phyloP scores from a whole-genome alignment of 1,139 yeast species.

The Nakaseomyces nivariensis region DNA sequence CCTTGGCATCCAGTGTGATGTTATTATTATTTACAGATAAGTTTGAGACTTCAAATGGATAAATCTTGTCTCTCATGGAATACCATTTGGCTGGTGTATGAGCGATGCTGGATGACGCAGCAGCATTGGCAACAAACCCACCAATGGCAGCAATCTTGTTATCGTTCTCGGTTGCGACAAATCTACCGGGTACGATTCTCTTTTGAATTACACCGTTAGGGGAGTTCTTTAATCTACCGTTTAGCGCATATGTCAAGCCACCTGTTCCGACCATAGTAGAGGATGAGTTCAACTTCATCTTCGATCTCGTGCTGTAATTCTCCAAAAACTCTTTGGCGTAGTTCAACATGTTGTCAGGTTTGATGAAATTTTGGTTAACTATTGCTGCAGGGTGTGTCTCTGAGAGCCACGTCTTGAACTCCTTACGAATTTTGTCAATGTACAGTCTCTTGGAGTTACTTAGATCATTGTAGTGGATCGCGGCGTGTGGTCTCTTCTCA shows the following conservation, averaged over 20 bases:
- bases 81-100: not conserved
- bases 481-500: not conserved
- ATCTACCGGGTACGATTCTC: conserved; percentile 61
- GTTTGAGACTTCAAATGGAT: conserved; percentile 1
- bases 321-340: conserved; percentile 33
- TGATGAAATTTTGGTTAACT: conserved; percentile 20
- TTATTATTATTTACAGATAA: not conserved
- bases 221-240: conserved; percentile 62
- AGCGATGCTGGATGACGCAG: not conserved
- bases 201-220: conserved; percentile 64
- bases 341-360: conserved; percentile 28
- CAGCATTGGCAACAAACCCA: conserved; percentile 47
- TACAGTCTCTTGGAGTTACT: conserved; percentile 9
- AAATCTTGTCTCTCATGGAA: conserved; percentile 1
- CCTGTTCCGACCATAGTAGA: conserved; percentile 50
- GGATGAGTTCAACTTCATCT: conserved; percentile 10
- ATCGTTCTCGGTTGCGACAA: conserved; percentile 34
- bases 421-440: conserved; percentile 18
- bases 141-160: conserved; percentile 55
- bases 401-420: conserved; percentile 36
- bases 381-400: conserved; percentile 33
- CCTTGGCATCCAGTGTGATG: conserved; percentile 1
- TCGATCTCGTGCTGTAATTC: conserved; percentile 11
- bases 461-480: conserved; percentile 11
- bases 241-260: conserved; percentile 60